Evolutionary conservation across 2,329 filamentous ascomycete species (phyloP).

Genomic region (Paecilomyces formosus): DNA sequence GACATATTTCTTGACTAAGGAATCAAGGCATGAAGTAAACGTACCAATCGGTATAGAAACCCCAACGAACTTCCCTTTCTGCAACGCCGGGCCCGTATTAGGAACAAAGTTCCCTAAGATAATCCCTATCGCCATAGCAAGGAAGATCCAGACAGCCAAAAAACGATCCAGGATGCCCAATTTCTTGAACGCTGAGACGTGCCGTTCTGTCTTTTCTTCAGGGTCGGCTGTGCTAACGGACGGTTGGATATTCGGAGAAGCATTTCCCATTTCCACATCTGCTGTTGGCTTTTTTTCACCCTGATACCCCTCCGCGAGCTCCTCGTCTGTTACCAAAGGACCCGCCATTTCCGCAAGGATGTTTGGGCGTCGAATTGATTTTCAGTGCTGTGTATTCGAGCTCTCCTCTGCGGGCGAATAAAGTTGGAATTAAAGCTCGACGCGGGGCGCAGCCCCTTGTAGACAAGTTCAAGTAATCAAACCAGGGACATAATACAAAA

Average conservation of each 20-base stretch:
- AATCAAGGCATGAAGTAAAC: slow-evolving; percentile 12
- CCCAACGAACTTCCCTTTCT: slow-evolving; percentile 65
- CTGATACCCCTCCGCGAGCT: neutral
- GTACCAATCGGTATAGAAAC: slow-evolving; percentile 61
- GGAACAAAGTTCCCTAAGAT: slow-evolving; percentile 69
- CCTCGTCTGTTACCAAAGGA: neutral
- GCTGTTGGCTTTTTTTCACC: neutral
- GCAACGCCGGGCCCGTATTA: slow-evolving; percentile 52
- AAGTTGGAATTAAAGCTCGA: too few species aligned
- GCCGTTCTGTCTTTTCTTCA: neutral
- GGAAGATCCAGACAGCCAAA: slow-evolving; percentile 65
- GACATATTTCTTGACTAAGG: neutral
- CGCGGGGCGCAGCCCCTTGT: too few species aligned
- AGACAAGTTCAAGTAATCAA: too few species aligned
- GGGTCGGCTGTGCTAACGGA: neutral
- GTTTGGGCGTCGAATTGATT: too few species aligned
- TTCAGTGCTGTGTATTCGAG: too few species aligned
- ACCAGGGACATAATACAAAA: too few species aligned
- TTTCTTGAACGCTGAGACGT: slow-evolving; percentile 32
- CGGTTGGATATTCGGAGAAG: neutral
- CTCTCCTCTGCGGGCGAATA: too few species aligned
- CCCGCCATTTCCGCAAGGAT: neutral
- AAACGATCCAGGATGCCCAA: slow-evolving; percentile 57
- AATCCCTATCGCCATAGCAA: slow-evolving; percentile 70
- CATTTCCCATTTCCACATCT: neutral